phyloP scores from a whole-genome alignment of 345 rosid genomes.

The Gossypium stocksii region DNA sequence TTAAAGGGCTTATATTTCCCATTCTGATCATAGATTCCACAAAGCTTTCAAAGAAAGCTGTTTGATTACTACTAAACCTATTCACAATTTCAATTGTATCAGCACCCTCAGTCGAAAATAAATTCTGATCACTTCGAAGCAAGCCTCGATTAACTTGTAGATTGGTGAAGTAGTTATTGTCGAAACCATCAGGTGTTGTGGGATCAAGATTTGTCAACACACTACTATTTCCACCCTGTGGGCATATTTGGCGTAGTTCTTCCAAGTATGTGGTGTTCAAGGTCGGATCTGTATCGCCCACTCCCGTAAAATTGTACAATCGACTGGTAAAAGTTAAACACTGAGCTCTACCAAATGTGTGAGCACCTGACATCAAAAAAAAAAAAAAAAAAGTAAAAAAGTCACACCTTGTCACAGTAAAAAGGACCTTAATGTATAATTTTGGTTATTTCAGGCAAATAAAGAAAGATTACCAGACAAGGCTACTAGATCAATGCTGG shows the following conservation, averaged over 20 bases:
- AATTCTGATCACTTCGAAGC: conserved; percentile 54
- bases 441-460: too few relatives aligned
- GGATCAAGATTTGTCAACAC: conserved; percentile 40
- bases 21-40: conserved; percentile 52
- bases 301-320: conserved; percentile 41
- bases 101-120: conserved; percentile 47
- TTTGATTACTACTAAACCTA: conserved; percentile 35
- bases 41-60: conserved; percentile 52
- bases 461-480: conserved; percentile 30
- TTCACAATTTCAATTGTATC: conserved; percentile 38
- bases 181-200: conserved; percentile 47
- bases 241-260: conserved; percentile 43
- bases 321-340: conserved; percentile 35
- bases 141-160: conserved; percentile 41
- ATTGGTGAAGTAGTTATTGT: conserved; percentile 47
- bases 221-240: conserved; percentile 36
- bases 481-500: conserved; percentile 28
- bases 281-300: conserved; percentile 45
- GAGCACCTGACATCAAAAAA: conserved; percentile 38
- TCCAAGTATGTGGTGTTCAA: conserved; percentile 38
- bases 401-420: not conserved
- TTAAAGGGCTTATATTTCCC: conserved; percentile 51
- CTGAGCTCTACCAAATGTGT: conserved; percentile 58
- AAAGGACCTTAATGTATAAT: too few relatives aligned
- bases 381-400: not conserved